Evolutionary conservation across 495 filamentous ascomycete species (phyloP).

Genomic region (Thozetella sp.): DNA sequence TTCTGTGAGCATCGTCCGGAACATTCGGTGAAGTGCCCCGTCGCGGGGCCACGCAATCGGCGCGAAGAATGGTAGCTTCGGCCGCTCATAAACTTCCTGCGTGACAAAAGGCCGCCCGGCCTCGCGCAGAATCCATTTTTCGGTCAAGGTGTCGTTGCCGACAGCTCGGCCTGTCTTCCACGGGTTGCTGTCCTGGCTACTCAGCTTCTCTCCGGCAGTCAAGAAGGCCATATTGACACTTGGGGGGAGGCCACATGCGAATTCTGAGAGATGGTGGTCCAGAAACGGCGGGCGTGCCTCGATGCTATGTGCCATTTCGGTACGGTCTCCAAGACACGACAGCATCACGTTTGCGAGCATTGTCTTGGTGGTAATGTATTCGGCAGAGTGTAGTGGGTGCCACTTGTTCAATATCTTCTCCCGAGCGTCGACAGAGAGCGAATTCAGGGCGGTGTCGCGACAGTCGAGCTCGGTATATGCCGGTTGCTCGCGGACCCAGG

Average conservation of each 20-base stretch:
- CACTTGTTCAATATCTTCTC: constrained; percentile 35
- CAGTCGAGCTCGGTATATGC: constrained; percentile 11
- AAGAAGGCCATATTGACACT: constrained; percentile 49
- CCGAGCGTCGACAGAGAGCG: constrained; percentile 9
- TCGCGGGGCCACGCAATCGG: constrained; percentile 19
- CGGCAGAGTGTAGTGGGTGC: constrained; percentile 50
- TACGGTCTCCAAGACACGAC: constrained; percentile 46
- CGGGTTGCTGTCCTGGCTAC: too few relatives aligned
- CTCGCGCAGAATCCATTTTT: constrained; percentile 54
- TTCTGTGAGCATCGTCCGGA: constrained; percentile 31
- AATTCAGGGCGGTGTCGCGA: constrained; percentile 14
- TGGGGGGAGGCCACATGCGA: constrained; percentile 45
- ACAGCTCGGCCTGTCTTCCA: too few relatives aligned
- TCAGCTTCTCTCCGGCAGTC: too few relatives aligned
- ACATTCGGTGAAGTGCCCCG: constrained; percentile 37
- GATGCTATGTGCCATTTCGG: constrained; percentile 51
- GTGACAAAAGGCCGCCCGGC: constrained; percentile 51
- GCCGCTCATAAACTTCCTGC: constrained; percentile 45
- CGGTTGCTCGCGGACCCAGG: constrained; percentile 12
- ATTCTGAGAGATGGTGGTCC: constrained; percentile 52
- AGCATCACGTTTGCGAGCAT: constrained; percentile 43
- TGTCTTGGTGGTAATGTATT: constrained; percentile 44
- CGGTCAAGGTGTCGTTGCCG: constrained; percentile 18
- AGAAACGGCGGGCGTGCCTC: constrained; percentile 52
- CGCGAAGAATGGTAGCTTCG: constrained; percentile 45